phyloP scores from a whole-genome alignment of 164 flowering plant species.

The Paratinospora sagittata region DNA sequence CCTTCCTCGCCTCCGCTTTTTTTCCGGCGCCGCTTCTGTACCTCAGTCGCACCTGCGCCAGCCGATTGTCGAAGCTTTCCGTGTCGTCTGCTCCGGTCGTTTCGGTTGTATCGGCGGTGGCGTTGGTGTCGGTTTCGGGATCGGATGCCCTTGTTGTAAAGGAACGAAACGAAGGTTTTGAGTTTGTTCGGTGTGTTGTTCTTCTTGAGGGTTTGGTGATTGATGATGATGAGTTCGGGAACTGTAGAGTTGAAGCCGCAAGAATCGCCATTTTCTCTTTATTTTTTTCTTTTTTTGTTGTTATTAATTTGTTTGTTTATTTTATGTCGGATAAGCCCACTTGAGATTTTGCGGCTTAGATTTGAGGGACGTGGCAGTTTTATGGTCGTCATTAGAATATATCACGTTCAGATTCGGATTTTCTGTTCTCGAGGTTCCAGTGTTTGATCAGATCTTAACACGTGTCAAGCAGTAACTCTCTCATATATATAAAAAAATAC shows the following conservation, averaged over 20 bases:
- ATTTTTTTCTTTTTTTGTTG: not conserved
- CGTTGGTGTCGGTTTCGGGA: conserved; percentile 24
- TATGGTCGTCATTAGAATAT: too few relatives aligned
- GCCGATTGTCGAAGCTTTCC: conserved; percentile 58
- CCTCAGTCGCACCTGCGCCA: conserved; percentile 50
- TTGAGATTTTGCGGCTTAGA: not conserved
- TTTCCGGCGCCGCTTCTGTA: conserved; percentile 69
- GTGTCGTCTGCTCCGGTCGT: conserved; percentile 14
- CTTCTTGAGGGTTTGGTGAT: conserved; percentile 9
- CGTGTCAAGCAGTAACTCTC: too few relatives aligned
- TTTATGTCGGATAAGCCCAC: not conserved
- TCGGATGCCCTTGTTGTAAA: conserved; percentile 35
- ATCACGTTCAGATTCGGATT: too few relatives aligned
- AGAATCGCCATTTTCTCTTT: conserved; percentile 24
- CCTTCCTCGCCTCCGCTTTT: conserved; percentile 70
- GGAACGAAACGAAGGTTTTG: conserved; percentile 13
- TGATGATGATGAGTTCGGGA: not conserved
- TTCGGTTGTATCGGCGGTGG: conserved; percentile 15
- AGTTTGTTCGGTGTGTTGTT: conserved; percentile 9
- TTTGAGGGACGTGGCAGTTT: not conserved
- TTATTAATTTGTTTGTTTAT: too few relatives aligned
- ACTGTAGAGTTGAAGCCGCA: conserved; percentile 22
- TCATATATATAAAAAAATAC: too few relatives aligned
- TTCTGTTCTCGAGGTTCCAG: too few relatives aligned
- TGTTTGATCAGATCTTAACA: too few relatives aligned